Conservation (phyloP, 805 yeast species). For the Yamadazyma phyllophila region DNA sequence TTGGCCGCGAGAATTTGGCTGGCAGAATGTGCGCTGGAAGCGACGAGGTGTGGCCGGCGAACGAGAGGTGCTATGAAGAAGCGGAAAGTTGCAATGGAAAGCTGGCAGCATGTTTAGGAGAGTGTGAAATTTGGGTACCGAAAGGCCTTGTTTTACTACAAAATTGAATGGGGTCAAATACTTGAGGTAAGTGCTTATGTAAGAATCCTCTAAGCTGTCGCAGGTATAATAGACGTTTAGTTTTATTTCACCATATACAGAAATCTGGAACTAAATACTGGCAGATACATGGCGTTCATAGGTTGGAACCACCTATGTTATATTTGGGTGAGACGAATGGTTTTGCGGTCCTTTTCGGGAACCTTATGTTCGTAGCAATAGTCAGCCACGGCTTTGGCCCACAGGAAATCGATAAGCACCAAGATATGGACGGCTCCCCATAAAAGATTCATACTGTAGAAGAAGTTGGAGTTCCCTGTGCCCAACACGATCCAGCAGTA, state of each 20-base stretch:
- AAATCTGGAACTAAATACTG: too few species aligned
- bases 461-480: constrained; percentile 94
- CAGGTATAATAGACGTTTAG: background rate
- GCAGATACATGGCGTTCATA: background rate
- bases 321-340: constrained; percentile 12
- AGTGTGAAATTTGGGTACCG: background rate
- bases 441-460: constrained; percentile 87
- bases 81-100: too few species aligned
- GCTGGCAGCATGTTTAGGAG: background rate
- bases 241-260: too few species aligned
- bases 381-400: constrained; percentile 75
- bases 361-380: constrained; percentile 46
- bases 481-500: constrained; percentile 93
- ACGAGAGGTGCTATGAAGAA: background rate
- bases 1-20: constrained; percentile 13
- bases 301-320: background rate
- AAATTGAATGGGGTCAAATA: background rate
- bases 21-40: background rate
- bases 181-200: background rate
- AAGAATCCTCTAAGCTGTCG: background rate
- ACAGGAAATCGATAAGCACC: constrained; percentile 69
- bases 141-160: background rate
- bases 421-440: constrained; percentile 70
- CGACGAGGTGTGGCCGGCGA: background rate
- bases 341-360: constrained; percentile 14